phyloP scores from a whole-genome alignment of 306 rosid species.

The Cajanus cajan region DNA sequence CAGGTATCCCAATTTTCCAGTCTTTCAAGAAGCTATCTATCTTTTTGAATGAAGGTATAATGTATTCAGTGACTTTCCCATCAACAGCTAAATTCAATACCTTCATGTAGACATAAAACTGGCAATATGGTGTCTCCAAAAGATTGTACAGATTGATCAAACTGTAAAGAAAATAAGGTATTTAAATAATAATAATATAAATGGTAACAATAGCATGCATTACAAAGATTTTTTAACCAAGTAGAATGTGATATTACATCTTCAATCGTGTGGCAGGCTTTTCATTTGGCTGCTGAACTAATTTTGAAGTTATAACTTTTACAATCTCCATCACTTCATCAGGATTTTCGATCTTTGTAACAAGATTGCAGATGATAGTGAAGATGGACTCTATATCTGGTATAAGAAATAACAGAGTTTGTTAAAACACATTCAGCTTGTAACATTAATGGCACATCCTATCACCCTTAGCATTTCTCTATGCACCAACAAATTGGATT shows the following conservation, averaged over 20 bases:
- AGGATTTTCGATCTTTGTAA: constrained; percentile 67
- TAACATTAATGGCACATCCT: neutral
- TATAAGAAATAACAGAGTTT: neutral
- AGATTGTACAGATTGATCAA: constrained; percentile 91
- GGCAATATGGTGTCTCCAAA: constrained; percentile 70
- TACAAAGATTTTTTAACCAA: neutral
- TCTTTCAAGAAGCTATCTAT: constrained; percentile 88
- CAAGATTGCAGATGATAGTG: constrained; percentile 80
- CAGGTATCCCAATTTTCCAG: constrained; percentile 76
- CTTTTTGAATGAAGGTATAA: constrained; percentile 71
- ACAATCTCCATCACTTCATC: constrained; percentile 79
- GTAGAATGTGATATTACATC: constrained; percentile 52
- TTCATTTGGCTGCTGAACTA: constrained; percentile 69
- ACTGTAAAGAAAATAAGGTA: constrained; percentile 40
- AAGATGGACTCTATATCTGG: constrained; percentile 85
- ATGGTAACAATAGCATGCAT: neutral
- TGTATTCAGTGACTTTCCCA: constrained; percentile 78
- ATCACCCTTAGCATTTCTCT: neutral
- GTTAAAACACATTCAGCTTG: neutral
- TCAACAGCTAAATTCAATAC: constrained; percentile 62
- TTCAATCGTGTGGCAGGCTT: constrained; percentile 82
- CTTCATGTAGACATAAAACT: constrained; percentile 78
- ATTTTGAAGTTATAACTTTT: constrained; percentile 64
- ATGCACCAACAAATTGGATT: constrained; percentile 12
- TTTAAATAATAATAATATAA: neutral